These are phyloP conservation scores for Arabidopsis arenosa DNA, from an alignment of 345 rosid genomes.

Conservation along the genomic window DNA sequence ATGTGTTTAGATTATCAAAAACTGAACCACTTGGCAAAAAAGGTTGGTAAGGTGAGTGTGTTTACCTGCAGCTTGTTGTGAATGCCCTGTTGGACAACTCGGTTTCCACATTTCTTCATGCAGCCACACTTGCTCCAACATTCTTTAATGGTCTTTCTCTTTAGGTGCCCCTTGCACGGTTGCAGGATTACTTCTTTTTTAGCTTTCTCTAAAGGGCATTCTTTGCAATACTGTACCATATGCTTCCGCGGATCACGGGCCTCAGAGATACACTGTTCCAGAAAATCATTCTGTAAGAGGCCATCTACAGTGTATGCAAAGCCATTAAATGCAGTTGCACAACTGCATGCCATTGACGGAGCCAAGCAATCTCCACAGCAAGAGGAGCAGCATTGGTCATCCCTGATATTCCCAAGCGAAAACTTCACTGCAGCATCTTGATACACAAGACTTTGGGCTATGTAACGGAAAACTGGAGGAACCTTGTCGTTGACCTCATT, in stretches of 20 bases:
- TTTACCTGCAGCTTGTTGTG: constrained; percentile 75
- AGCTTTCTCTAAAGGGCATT: constrained; percentile 74
- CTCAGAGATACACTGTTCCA: constrained; percentile 65
- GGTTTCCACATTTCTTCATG: constrained; percentile 74
- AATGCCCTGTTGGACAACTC: constrained; percentile 90
- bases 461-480: constrained; percentile 70
- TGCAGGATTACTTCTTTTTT: constrained; percentile 56
- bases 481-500: constrained; percentile 64
- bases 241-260: constrained; percentile 63
- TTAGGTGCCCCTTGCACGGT: constrained; percentile 86
- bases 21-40: not conserved
- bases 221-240: constrained; percentile 57
- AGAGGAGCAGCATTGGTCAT: constrained; percentile 65
- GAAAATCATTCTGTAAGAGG: constrained; percentile 61
- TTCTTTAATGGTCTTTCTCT: constrained; percentile 77
- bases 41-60: constrained; percentile 8
- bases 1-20: not conserved
- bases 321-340: constrained; percentile 56
- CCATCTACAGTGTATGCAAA: constrained; percentile 67
- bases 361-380: constrained; percentile 75
- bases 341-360: constrained; percentile 58
- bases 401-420: constrained; percentile 60
- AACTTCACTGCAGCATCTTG: constrained; percentile 64
- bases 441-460: constrained; percentile 60
- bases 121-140: constrained; percentile 97